Evolutionary conservation across 164 flowering plant genomes (phyloP), one percentile per base, ranked within the genome.

Genomic region (Cinnamomum chago): DNA sequence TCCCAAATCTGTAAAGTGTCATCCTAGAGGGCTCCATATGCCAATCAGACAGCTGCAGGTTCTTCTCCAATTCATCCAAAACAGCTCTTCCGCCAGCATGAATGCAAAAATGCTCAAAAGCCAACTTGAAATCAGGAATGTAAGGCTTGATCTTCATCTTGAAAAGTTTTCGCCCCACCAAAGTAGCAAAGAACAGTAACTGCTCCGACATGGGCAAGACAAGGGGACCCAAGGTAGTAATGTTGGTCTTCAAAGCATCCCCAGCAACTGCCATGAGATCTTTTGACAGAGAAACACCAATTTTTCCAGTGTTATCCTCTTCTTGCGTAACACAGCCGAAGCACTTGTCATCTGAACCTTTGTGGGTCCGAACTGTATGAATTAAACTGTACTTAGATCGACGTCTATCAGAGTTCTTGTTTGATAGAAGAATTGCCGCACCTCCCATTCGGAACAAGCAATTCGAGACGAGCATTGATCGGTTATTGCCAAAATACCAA

Each of bases 51-150:
- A 89, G 83, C 82, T 90, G 88, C 81, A 90, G 75, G 72, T 92
- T 92, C 81, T 89, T 92, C 83, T 92, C 90, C 74, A 92, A 72
- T 72, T 90, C 97, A 82, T 92, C 97, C 68, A 92, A 81, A 64
- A 92, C 97, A 15, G 97, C 94, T 84, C 93, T 89, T 64, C 97
- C 97, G n/a, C 97, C 97, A 14, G 97, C 94, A 75, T 92, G 97
- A 70, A 92, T 92, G 86, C 94, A 92, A 81, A 92, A 92, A 76
- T 92, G 97, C 76, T 92, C 94, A 11, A 92, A 92, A 15, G 97
- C 97, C 77, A 92, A 64, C 77, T 90, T 92, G 81, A 92, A 92
- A 71, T 92, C 94, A 0, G 97, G 97, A 65, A 90, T 92, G 65
- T 92, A 92, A 3, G 94, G 94, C 86, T 90, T 92, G 33, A 92